These are phyloP conservation scores for Eragrostis tef DNA, from an alignment of 202 grass and related monocot species.

Conservation along the genomic window DNA sequence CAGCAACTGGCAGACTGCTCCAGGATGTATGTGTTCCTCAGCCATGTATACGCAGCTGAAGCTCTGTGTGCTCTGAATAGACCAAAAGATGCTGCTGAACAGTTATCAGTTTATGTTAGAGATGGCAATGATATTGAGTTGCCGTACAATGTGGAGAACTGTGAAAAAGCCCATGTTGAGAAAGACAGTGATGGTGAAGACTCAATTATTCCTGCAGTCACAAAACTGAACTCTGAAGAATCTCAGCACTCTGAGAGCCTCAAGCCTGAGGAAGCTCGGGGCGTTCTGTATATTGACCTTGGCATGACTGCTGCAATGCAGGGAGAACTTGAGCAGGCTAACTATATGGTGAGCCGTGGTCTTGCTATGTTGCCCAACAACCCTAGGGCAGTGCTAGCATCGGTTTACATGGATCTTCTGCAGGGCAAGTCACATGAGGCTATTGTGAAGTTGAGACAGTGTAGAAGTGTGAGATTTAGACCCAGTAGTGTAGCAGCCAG, in stretches of 20 bases:
- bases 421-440: constrained; percentile 71
- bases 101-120: constrained; percentile 74
- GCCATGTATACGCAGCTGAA: constrained; percentile 92
- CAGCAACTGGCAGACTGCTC: constrained; percentile 74
- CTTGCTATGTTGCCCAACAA: constrained; percentile 64
- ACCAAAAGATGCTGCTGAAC: constrained; percentile 74
- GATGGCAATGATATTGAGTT: constrained; percentile 66
- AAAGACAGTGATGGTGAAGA: constrained; percentile 81
- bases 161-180: constrained; percentile 70
- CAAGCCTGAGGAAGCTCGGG: constrained; percentile 75
- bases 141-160: constrained; percentile 81
- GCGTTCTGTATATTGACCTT: constrained; percentile 77
- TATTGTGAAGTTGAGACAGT: constrained; percentile 73
- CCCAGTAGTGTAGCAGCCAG: constrained; percentile 47
- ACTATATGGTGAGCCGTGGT: constrained; percentile 65
- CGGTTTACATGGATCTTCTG: constrained; percentile 89
- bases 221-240: constrained; percentile 56
- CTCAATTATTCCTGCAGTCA: constrained; percentile 39
- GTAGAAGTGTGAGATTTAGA: constrained; percentile 81
- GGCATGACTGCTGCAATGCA: constrained; percentile 74
- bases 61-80: constrained; percentile 78
- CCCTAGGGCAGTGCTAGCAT: constrained; percentile 73
- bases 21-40: constrained; percentile 75
- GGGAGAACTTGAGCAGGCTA: constrained; percentile 82
- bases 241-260: constrained; percentile 49